Conservation (phyloP, 345 rosid genomes). For the Pelargonium nanum region DNA sequence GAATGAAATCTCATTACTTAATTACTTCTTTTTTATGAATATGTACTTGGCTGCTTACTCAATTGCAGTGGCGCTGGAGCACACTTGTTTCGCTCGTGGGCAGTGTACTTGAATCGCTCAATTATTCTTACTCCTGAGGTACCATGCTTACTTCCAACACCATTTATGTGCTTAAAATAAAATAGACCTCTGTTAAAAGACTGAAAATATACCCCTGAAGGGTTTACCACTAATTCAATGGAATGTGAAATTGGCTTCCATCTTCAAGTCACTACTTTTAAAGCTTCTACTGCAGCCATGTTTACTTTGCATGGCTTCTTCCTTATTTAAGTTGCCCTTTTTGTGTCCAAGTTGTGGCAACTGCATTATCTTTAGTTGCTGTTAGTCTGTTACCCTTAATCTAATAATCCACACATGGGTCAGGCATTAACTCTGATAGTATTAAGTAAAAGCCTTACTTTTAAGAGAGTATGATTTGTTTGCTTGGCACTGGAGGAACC, state of each 20-base stretch:
- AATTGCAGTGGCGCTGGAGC: constrained; percentile 26
- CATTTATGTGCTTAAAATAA: not conserved
- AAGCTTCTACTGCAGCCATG: not conserved
- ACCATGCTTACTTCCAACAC: not conserved
- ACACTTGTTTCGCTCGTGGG: constrained; percentile 35
- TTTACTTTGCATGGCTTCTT: not conserved
- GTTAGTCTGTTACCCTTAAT: too few species aligned
- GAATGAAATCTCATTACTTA: not conserved
- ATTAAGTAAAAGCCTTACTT: too few species aligned
- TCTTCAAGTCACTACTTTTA: not conserved
- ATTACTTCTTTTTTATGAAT: not conserved
- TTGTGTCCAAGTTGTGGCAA: not conserved
- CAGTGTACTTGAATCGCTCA: constrained; percentile 28
- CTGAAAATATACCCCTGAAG: not conserved
- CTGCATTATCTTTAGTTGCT: not conserved
- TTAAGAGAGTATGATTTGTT: too few species aligned
- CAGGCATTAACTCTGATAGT: too few species aligned
- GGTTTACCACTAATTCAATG: not conserved
- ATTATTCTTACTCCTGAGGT: constrained; percentile 40
- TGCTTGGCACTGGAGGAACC: too few species aligned
- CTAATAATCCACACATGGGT: too few species aligned
- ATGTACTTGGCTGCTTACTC: not conserved
- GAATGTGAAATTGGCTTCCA: not conserved
- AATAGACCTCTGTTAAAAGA: not conserved
- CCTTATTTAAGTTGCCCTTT: not conserved